Percentiles rank a stretch among this genome's conserved stretches.
These are phyloP conservation scores for Xerocomus potaroensis DNA, from an alignment of 768 basidiomycete genomes.

Conservation along the genomic window DNA sequence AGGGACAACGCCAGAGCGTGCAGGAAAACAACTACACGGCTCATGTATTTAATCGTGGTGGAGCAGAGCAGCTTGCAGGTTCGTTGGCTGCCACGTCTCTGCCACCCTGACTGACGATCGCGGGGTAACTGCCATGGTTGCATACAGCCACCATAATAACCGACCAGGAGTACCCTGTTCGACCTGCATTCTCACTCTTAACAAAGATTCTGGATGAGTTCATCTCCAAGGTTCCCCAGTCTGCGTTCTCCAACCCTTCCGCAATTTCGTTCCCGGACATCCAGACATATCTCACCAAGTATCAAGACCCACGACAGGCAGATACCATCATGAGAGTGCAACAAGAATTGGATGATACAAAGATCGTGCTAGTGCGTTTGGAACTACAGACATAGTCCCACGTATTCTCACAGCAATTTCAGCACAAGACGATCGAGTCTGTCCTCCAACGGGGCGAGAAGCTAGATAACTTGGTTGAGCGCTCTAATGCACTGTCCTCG, in stretches of 20 bases:
- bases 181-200: slow-evolving; percentile 93
- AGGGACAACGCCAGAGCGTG: slow-evolving; percentile 88
- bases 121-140: too few relatives aligned
- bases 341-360: slow-evolving; percentile 97
- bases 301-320: slow-evolving; percentile 95
- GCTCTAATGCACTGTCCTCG: slow-evolving; percentile 80
- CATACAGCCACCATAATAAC: slow-evolving; percentile 81
- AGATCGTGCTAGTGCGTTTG: slow-evolving; percentile 85
- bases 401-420: slow-evolving; percentile 4
- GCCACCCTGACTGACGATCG: slow-evolving; percentile 1
- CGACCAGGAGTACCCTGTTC: slow-evolving; percentile 93
- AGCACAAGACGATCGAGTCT: slow-evolving; percentile 99
- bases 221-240: slow-evolving; percentile 69
- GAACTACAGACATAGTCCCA: neutral
- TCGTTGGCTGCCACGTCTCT: slow-evolving; percentile 19
- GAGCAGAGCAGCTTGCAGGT: slow-evolving; percentile 85
- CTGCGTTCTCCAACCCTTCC: slow-evolving; percentile 59
- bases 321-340: slow-evolving; percentile 99
- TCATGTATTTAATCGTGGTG: slow-evolving; percentile 89
- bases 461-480: slow-evolving; percentile 91
- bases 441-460: slow-evolving; percentile 96
- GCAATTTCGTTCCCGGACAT: slow-evolving; percentile 76
- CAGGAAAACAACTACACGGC: slow-evolving; percentile 92
- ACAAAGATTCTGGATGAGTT: slow-evolving; percentile 94
- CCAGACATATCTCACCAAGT: slow-evolving; percentile 77